These are phyloP conservation scores for Cardamine occulta DNA, from an alignment of 345 rosid genomes.

Conservation along the genomic window DNA sequence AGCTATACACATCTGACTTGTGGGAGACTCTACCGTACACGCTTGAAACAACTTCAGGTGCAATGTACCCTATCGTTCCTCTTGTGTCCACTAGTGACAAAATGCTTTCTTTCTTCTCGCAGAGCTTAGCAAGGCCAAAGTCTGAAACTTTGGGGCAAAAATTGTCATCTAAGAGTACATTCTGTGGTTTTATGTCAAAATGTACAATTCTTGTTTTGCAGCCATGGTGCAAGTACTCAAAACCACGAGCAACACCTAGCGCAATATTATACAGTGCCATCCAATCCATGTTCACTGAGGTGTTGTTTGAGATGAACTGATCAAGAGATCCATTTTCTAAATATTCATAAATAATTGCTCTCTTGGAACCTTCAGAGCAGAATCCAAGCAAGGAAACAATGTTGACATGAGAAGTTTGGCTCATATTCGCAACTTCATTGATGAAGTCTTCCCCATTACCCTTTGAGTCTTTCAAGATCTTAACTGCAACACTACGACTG, in stretches of 20 bases:
- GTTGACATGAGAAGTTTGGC: slow-evolving; percentile 53
- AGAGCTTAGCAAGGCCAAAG: not conserved
- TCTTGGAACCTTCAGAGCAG: slow-evolving; percentile 41
- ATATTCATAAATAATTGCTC: slow-evolving; percentile 47
- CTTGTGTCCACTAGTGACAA: not conserved
- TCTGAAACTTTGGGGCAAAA: slow-evolving; percentile 1
- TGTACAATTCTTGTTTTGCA: not conserved
- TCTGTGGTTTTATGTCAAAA: not conserved
- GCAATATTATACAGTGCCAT: slow-evolving; percentile 36
- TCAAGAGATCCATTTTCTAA: slow-evolving; percentile 51
- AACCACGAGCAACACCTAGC: slow-evolving; percentile 48
- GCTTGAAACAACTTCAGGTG: not conserved
- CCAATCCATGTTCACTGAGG: no score
- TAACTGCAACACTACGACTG: not conserved
- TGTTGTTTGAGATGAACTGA: not conserved
- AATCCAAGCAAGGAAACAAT: slow-evolving; percentile 49
- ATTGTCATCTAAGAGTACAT: not conserved
- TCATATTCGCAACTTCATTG: slow-evolving; percentile 52
- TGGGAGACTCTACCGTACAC: not conserved
- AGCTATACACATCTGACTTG: not conserved
- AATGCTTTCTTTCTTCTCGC: not conserved
- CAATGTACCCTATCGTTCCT: not conserved
- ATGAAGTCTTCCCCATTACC: slow-evolving; percentile 47
- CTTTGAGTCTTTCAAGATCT: not conserved
- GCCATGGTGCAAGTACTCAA: not conserved